phyloP scores from a whole-genome alignment of 75 land plant genomes.

The Pinus tabuliformis region DNA sequence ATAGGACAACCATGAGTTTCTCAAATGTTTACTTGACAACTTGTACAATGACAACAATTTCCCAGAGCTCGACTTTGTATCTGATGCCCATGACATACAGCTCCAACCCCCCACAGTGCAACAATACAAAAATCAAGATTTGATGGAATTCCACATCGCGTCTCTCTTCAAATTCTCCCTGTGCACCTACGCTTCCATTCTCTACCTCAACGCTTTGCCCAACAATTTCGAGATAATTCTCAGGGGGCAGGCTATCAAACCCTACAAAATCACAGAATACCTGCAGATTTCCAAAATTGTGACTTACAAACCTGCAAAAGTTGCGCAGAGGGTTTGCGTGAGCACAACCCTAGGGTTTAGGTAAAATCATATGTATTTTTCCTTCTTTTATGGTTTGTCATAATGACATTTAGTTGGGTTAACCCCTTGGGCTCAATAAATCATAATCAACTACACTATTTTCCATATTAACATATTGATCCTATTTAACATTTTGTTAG shows the following conservation, averaged over 20 bases:
- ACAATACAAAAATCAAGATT: no score
- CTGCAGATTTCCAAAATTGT: conserved; percentile 13
- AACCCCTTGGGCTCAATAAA: no score
- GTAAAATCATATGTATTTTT: no score
- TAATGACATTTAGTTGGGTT: no score
- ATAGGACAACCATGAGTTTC: no score
- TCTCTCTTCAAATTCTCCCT: no score
- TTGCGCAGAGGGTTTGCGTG: not conserved
- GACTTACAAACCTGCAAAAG: conserved; percentile 24
- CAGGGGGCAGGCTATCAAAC: conserved; percentile 20
- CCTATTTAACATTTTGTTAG: not conserved
- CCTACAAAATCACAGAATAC: conserved; percentile 19
- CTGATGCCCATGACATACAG: not conserved
- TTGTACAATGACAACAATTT: conserved; percentile 6
- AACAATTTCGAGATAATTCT: conserved; percentile 21
- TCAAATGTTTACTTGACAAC: conserved; percentile 12
- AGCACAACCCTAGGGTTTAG: conserved; percentile 17
- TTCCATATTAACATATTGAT: not conserved
- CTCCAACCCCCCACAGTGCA: not conserved
- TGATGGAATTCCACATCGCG: no score
- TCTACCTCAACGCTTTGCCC: conserved; percentile 21
- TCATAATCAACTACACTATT: not conserved
- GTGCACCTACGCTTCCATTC: conserved; percentile 19
- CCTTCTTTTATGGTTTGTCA: no score
- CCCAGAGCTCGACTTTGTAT: conserved; percentile 8